Percentiles rank a stretch among this genome's conserved stretches.
These are phyloP conservation scores for Cinchona pubescens DNA, from an alignment of 257 asterid genomes.

Conservation along the genomic window DNA sequence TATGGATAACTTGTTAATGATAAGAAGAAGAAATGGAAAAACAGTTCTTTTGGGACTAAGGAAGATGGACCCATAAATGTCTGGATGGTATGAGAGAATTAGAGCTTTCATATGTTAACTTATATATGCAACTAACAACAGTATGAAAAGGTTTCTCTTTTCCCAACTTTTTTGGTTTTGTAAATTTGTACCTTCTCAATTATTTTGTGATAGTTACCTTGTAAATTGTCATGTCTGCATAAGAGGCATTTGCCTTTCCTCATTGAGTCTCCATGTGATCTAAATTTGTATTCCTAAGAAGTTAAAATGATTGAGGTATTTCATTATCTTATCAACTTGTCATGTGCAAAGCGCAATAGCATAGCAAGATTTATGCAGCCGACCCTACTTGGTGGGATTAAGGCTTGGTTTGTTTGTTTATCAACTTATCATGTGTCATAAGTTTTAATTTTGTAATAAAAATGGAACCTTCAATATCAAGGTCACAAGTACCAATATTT, in stretches of 20 bases:
- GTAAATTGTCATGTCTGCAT: not conserved
- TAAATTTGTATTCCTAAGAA: no score
- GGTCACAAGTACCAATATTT: not conserved
- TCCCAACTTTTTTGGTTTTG: not conserved
- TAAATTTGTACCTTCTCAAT: not conserved
- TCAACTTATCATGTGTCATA: not conserved
- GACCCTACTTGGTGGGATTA: no score
- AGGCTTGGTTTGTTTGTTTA: no score
- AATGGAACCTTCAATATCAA: not conserved
- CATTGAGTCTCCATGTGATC: not conserved
- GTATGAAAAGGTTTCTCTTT: not conserved
- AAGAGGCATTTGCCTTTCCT: not conserved
- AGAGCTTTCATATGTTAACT: not conserved
- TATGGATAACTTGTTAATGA: not conserved
- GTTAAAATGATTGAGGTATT: not conserved
- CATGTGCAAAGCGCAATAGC: no score
- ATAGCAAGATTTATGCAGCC: no score
- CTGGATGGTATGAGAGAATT: constrained; percentile 56
- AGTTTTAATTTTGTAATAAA: not conserved
- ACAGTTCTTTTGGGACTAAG: constrained; percentile 25
- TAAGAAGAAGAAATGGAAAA: not conserved
- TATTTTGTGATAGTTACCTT: no score
- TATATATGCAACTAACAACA: not conserved
- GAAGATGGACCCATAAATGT: constrained; percentile 56
- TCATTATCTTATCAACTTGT: not conserved